Conservation (phyloP, 495 filamentous ascomycete species). For the Neurospora intermedia region DNA sequence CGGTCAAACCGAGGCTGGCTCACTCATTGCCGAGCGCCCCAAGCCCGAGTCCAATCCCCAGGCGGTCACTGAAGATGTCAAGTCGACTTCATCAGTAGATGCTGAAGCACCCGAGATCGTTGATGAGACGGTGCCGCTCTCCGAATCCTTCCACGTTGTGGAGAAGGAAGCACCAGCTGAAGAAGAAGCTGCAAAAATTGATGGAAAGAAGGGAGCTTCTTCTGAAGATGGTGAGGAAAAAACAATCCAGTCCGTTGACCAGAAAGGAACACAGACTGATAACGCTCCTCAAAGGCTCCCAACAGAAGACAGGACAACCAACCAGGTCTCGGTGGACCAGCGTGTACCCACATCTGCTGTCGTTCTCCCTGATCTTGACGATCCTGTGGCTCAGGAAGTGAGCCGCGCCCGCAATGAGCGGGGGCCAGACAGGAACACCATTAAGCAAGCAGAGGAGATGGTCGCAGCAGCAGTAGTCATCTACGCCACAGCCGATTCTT, state of each 20-base stretch:
- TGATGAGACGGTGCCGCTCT: conserved; percentile 20
- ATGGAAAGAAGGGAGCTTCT: conserved; percentile 16
- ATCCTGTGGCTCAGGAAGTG: conserved; percentile 29
- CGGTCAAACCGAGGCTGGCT: background rate
- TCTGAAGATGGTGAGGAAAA: conserved; percentile 27
- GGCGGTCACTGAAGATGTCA: conserved; percentile 4
- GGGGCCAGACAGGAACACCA: conserved; percentile 27
- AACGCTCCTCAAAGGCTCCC: conserved; percentile 17
- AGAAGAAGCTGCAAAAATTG: conserved; percentile 18
- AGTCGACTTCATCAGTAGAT: conserved; percentile 3
- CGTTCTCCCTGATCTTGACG: conserved; percentile 31
- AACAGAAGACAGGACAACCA: conserved; percentile 12
- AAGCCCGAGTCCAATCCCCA: conserved; percentile 2
- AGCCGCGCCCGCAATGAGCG: conserved; percentile 28
- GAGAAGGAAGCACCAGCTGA: conserved; percentile 20
- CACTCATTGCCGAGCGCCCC: background rate
- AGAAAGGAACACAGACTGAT: conserved; percentile 30
- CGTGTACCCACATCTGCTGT: conserved; percentile 33
- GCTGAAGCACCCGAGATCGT: conserved; percentile 22
- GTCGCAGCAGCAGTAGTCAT: conserved; percentile 37
- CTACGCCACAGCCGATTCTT: conserved; percentile 31
- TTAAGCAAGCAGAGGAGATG: conserved; percentile 34
- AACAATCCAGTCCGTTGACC: conserved; percentile 15
- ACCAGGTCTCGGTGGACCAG: conserved; percentile 21
- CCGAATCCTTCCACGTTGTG: conserved; percentile 28